phyloP scores from a whole-genome alignment of 208 protist genomes.

The Trypanosoma cruzi region DNA sequence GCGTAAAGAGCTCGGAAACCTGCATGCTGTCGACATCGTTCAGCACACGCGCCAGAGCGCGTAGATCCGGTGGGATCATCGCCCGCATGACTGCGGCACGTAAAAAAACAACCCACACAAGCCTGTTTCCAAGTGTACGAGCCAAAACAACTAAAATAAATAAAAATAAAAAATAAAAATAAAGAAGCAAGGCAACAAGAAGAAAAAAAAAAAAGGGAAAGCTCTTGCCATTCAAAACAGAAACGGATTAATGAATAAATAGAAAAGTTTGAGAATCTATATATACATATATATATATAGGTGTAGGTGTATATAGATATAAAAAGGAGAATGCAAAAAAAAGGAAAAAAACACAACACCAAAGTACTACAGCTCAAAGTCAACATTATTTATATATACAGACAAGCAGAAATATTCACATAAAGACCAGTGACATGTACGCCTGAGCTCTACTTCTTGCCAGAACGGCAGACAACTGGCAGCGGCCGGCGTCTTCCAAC shows the following conservation, averaged over 20 bases:
- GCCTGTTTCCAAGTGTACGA: background rate
- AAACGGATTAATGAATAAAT: too few relatives aligned
- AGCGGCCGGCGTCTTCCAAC: background rate
- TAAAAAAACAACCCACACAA: background rate
- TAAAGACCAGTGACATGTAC: background rate
- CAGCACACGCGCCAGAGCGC: slow-evolving; percentile 65
- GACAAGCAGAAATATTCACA: background rate
- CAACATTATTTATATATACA: background rate
- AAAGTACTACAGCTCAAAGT: background rate
- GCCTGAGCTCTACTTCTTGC: slow-evolving; percentile 4
- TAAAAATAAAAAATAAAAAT: slow-evolving; percentile 18
- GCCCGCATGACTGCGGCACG: slow-evolving; percentile 10
- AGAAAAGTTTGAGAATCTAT: background rate
- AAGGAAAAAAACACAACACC: background rate
- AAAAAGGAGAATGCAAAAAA: slow-evolving; percentile 5
- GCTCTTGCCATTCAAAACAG: background rate
- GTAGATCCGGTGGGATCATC: slow-evolving; percentile 65
- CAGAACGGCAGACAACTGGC: background rate
- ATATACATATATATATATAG: slow-evolving; percentile 19
- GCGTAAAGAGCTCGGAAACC: slow-evolving; percentile 57
- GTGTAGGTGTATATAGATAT: background rate
- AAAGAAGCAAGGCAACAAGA: too few relatives aligned
- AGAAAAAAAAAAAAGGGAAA: background rate
- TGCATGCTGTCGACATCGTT: slow-evolving; percentile 51
- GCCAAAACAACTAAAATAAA: background rate